Evolutionary conservation across 164 flowering plant species (phyloP), one percentile per base, ranked within the genome.

Genomic region (Pachysandra terminalis): DNA sequence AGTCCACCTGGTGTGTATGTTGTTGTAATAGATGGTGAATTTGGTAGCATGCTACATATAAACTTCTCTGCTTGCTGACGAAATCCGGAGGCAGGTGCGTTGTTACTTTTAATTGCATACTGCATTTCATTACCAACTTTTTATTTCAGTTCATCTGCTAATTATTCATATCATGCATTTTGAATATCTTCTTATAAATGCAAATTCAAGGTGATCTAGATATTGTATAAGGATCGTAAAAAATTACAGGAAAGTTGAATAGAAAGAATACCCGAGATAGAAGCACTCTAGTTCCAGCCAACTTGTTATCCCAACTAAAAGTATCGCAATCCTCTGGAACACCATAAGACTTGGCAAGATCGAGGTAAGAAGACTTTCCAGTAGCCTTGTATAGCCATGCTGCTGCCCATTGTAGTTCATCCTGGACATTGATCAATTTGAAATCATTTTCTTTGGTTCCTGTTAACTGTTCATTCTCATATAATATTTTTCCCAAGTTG

Each of bases 1-100:
- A 82, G 79, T 19, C 81, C 85, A 25, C 85, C 79, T 68, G 75
- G 75, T 5, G 82, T 76, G 68, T 77, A 79, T 40, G 61, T 19
- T 12, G 68, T 67, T 13, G 64, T 19, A 15, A 65, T 56, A 40
- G 56, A 73, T 19, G 80, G 79, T 2, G 81, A 75, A 8, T 68
- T 72, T 1, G 84, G 84, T 9, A 81, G 27, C 9, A 78, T 62
- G 13, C 59, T 52, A 67, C 84, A 81, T 16, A 75, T 53, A 27
- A 68, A 75, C 13, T 15, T 23, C 28, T 75, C 57, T 8, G 79
- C 72, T 27, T 62, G 17, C n/a, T 56, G 37, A 10, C 56, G 32
- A 55, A 27, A 55, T 45, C 28, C 16, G 13, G 48, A 9, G 27
- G 45, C 12, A 10, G 56, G 22, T 7, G 63, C 56, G 9, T 17